A percentile compares a stretch with the other conserved stretches of the same genome.
Conservation (phyloP, 805 yeast species). For the Metschnikowia vanudenii region DNA sequence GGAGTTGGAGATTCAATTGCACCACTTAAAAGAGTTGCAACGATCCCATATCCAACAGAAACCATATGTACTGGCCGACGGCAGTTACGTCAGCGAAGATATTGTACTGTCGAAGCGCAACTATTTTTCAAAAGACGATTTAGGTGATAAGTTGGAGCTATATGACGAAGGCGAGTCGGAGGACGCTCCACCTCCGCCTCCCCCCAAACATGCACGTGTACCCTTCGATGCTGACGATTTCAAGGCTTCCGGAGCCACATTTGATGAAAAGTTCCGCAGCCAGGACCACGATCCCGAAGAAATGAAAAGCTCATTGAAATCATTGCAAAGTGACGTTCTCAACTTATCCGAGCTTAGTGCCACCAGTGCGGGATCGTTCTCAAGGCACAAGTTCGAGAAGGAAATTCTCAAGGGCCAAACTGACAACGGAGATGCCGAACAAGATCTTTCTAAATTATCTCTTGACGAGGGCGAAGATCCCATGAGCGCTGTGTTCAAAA, state of each 20-base stretch:
- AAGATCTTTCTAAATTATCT: conserved; percentile 23
- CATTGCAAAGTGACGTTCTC: conserved; percentile 46
- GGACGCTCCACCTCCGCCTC: conserved; percentile 36
- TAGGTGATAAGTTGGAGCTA: conserved; percentile 31
- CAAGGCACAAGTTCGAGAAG: conserved; percentile 63
- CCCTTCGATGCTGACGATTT: conserved; percentile 42
- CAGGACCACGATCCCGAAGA: conserved; percentile 37
- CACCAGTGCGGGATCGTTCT: conserved; percentile 83
- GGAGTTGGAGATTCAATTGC: conserved; percentile 40
- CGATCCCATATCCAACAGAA: conserved; percentile 14
- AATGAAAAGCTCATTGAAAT: conserved; percentile 39
- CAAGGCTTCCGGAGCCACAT: conserved; percentile 27
- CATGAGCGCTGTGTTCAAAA: conserved; percentile 44
- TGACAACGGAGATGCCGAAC: conserved; percentile 4
- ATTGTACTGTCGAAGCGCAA: conserved; percentile 32
- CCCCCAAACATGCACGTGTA: conserved; percentile 29
- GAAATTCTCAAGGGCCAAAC: conserved; percentile 25
- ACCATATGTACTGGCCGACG: conserved; percentile 20
- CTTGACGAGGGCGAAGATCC: conserved; percentile 28
- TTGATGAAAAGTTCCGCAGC: conserved; percentile 29
- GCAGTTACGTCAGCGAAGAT: conserved; percentile 36
- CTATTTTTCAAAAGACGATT: conserved; percentile 33
- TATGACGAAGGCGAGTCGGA: conserved; percentile 17
- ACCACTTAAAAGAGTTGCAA: conserved; percentile 33
- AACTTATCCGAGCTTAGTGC: conserved; percentile 75